Evolutionary conservation across 106 monocot genomes (phyloP).

Genomic region (Hemerocallis citrina): DNA sequence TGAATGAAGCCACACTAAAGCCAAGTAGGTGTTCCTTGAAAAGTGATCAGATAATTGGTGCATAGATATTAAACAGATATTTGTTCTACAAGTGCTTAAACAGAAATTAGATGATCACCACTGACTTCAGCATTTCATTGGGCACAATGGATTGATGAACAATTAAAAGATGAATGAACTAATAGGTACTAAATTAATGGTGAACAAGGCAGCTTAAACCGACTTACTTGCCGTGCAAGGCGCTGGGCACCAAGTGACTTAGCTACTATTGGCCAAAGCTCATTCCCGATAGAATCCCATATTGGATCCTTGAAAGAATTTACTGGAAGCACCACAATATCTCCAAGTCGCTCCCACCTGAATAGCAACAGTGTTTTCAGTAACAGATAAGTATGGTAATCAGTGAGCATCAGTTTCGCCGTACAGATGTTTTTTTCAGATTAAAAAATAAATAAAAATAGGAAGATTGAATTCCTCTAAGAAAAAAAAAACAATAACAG

Average conservation of each 20-base stretch:
- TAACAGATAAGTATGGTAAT: too few relatives aligned
- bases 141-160: too few relatives aligned
- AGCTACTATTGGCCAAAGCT: conserved; percentile 84
- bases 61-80: too few relatives aligned
- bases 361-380: conserved; percentile 5
- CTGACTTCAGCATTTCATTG: too few relatives aligned
- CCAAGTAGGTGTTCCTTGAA: too few relatives aligned
- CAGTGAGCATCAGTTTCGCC: background rate
- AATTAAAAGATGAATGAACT: background rate
- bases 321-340: conserved; percentile 87
- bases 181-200: background rate
- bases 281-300: conserved; percentile 61
- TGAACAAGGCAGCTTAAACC: background rate
- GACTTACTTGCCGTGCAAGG: conserved; percentile 85
- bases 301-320: conserved; percentile 66
- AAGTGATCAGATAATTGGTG: too few relatives aligned
- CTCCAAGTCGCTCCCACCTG: conserved; percentile 97
- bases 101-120: too few relatives aligned
- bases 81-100: too few relatives aligned
- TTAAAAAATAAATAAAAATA: conserved; percentile 3
- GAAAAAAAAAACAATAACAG: background rate
- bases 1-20: too few relatives aligned
- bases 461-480: background rate
- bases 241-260: conserved; percentile 66
- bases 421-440: background rate